These are phyloP conservation scores for Lentinula boryana DNA, from an alignment of 768 basidiomycete genomes.

Conservation along the genomic window DNA sequence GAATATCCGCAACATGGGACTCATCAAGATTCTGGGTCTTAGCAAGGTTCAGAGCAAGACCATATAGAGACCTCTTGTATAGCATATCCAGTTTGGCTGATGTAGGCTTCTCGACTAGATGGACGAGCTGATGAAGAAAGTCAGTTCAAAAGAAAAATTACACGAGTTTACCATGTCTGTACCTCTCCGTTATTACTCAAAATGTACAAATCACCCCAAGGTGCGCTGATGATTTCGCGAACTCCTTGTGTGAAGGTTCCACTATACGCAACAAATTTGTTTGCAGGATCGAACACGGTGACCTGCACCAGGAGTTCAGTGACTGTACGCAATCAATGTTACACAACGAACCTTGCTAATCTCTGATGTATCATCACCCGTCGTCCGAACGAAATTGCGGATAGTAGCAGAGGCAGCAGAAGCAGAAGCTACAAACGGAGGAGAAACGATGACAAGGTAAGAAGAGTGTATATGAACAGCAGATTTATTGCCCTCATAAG, in stretches of 20 bases:
- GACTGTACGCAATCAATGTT: neutral
- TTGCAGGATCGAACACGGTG: conserved; percentile 86
- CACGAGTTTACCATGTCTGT: conserved; percentile 14
- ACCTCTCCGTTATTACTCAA: conserved; percentile 77
- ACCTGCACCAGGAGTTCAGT: conserved; percentile 21
- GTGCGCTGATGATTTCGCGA: conserved; percentile 68
- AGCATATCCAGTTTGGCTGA: conserved; percentile 82
- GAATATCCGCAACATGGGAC: conserved; percentile 78
- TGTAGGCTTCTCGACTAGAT: conserved; percentile 75
- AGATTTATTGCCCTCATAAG: conserved; percentile 89
- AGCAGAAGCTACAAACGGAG: conserved; percentile 67
- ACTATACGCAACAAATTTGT: conserved; percentile 83
- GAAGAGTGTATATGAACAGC: conserved; percentile 73
- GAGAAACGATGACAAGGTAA: conserved; percentile 87
- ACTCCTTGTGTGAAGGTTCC: conserved; percentile 81
- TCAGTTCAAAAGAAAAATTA: neutral
- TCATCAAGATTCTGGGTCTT: conserved; percentile 71
- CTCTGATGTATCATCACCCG: conserved; percentile 43
- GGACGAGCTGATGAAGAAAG: conserved; percentile 39
- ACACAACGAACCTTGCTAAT: conserved; percentile 44
- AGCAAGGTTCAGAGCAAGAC: conserved; percentile 78
- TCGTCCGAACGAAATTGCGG: conserved; percentile 61
- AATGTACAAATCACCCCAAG: conserved; percentile 75
- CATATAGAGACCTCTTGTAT: conserved; percentile 73
- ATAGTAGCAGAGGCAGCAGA: conserved; percentile 68